Evolutionary conservation across 1,284 basidiomycete genomes (phyloP).

Genomic region (Meripilus lineatus): DNA sequence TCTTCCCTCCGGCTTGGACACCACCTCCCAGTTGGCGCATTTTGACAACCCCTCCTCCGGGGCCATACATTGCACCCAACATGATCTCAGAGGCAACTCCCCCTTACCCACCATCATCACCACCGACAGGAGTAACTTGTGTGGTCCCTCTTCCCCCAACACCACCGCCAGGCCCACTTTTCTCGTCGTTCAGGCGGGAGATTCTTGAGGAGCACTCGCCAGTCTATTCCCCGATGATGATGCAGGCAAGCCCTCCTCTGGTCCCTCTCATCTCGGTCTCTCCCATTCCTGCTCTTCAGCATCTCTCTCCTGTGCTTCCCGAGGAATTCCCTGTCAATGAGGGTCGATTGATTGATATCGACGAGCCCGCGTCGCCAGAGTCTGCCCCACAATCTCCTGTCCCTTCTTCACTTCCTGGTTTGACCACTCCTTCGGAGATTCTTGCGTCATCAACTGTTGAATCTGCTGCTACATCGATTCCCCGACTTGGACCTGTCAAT

Average conservation of each 20-base stretch:
- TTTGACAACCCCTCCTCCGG: not conserved
- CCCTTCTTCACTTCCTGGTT: not conserved
- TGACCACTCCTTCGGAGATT: slow-evolving; percentile 7
- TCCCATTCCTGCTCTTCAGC: not conserved
- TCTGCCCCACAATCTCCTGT: not conserved
- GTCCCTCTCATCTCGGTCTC: no score
- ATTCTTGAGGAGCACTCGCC: no score
- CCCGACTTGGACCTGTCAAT: slow-evolving; percentile 18
- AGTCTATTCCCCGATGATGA: no score
- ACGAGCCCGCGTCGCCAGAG: slow-evolving; percentile 4
- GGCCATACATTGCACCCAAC: no score
- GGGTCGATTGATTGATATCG: slow-evolving; percentile 7
- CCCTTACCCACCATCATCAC: no score
- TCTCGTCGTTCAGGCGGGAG: no score
- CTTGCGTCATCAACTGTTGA: not conserved
- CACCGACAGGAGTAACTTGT: not conserved
- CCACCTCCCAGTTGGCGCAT: no score
- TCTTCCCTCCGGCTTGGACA: no score
- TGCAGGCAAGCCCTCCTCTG: no score
- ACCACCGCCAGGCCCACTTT: no score
- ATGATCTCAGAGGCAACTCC: no score
- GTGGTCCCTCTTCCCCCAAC: not conserved
- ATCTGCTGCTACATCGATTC: not conserved
- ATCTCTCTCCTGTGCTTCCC: not conserved
- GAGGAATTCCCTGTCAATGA: no score